These are phyloP conservation scores for Rhodofomes roseus DNA, from an alignment of 1,284 basidiomycete species.

Conservation along the genomic window DNA sequence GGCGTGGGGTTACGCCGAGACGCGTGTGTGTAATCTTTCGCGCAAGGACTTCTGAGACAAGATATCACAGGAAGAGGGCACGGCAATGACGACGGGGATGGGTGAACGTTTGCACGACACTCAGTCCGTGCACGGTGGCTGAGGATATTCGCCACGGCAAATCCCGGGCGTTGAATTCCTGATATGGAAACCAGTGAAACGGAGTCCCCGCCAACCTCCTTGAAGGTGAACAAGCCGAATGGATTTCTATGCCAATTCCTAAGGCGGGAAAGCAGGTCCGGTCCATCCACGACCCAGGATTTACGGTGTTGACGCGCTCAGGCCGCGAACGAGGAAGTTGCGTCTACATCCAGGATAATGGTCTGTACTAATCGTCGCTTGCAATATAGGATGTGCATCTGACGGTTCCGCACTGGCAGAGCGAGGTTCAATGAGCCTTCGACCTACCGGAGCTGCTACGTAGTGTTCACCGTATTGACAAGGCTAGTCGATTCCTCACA, in stretches of 20 bases:
- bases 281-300: too few relatives aligned
- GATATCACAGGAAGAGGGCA: too few relatives aligned
- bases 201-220: too few relatives aligned
- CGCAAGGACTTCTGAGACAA: neutral
- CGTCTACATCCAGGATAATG: neutral
- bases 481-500: too few relatives aligned
- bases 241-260: conserved; percentile 54
- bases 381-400: neutral
- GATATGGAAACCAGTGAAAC: neutral
- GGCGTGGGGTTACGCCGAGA: neutral
- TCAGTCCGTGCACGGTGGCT: neutral
- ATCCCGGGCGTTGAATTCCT: neutral
- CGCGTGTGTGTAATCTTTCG: neutral
- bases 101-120: too few relatives aligned
- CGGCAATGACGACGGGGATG: neutral
- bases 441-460: conserved; percentile 35
- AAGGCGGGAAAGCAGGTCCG: too few relatives aligned
- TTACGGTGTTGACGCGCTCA: too few relatives aligned
- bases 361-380: neutral
- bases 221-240: conserved; percentile 53
- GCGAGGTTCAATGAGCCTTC: conserved; percentile 31
- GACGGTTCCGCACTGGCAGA: conserved; percentile 22
- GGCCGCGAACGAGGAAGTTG: neutral
- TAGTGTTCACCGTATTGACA: conserved; percentile 68
- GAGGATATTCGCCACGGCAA: neutral